Evolutionary conservation across 139 green algal genomes (phyloP).

Genomic region (Trebouxia sp.): DNA sequence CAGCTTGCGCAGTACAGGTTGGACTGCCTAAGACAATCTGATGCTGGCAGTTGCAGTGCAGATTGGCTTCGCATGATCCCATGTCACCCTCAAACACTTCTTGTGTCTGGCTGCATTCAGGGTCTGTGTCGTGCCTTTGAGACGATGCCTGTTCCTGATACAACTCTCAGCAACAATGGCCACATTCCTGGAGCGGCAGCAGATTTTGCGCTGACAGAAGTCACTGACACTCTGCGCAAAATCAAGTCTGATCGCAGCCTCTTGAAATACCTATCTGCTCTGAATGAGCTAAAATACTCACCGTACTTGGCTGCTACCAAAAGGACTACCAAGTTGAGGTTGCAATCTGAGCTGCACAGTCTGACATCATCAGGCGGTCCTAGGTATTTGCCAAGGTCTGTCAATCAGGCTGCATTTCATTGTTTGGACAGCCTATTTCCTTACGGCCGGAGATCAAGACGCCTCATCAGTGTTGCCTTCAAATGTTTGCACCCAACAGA

Average conservation of each 20-base stretch:
- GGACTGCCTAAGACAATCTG: background rate
- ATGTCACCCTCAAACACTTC: background rate
- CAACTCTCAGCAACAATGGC: constrained; percentile 25
- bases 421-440: constrained; percentile 73
- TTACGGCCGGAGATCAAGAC: constrained; percentile 50
- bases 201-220: constrained; percentile 57
- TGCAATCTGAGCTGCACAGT: constrained; percentile 73
- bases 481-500: constrained; percentile 59
- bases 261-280: background rate
- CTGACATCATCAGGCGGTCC: constrained; percentile 71
- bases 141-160: constrained; percentile 43
- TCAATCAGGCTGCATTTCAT: constrained; percentile 51
- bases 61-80: too few relatives aligned
- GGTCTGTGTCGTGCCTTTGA: constrained; percentile 32
- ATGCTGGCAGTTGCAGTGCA: background rate
- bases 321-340: constrained; percentile 54
- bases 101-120: background rate
- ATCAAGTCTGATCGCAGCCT: constrained; percentile 25
- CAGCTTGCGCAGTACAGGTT: background rate
- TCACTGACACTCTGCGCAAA: constrained; percentile 53
- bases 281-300: constrained; percentile 39
- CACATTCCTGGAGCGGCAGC: constrained; percentile 37
- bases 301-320: constrained; percentile 39
- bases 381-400: constrained; percentile 63
- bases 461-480: constrained; percentile 60